Base-by-base conservation (phyloP, 176 grass and related monocot species). In the Phyllostachys edulis region DNA sequence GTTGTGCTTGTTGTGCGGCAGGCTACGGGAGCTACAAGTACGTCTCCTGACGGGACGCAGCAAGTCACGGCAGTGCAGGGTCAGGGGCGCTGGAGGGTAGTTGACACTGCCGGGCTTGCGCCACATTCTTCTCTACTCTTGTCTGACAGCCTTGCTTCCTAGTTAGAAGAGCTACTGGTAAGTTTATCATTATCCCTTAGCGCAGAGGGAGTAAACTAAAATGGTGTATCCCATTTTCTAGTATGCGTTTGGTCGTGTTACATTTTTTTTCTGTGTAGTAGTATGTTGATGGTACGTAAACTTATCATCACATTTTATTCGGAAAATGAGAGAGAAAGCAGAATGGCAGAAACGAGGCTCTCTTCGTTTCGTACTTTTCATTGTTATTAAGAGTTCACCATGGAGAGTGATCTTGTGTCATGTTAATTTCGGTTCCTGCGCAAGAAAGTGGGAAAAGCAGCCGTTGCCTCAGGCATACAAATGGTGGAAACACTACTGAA, bases 1-100 rank as follows among this genome's bases (percentile, higher is more conserved):
- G n/a, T 34, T 3, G 9, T 47, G 60, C 24, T 71, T 75, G 1
- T n/a, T 82, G 15, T 82, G 18, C 24, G 10, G 67, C 84, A 90
- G 84, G 88, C 21, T 90, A 87, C 40, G 88, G 88, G 23, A 79
- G 59, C 5, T 90, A 84, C 88, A 86, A 74, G 5, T 90, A 87
- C 29, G 67, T 83, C 84, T 83, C 79, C 73, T 90, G 88, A 90
- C 80, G 79, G 84, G 62, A 17, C 79, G 88, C 84, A 67, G 84
- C 88, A 86, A 90, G 88, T 65, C 79, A 76, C 29, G 73, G 88
- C 88, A 82, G 83, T 82, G 78, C 72, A 15, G 17, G 63, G 82
- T 40, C 82, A 44, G 63, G 54, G 82, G 77, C 37, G 78, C 79
- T 49, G 69, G 50, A 63, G 69, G 66, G 49, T 27, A 44, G 67